Evolutionary conservation across 805 yeast genomes (phyloP).

Genomic region (Deakozyma indianensis): DNA sequence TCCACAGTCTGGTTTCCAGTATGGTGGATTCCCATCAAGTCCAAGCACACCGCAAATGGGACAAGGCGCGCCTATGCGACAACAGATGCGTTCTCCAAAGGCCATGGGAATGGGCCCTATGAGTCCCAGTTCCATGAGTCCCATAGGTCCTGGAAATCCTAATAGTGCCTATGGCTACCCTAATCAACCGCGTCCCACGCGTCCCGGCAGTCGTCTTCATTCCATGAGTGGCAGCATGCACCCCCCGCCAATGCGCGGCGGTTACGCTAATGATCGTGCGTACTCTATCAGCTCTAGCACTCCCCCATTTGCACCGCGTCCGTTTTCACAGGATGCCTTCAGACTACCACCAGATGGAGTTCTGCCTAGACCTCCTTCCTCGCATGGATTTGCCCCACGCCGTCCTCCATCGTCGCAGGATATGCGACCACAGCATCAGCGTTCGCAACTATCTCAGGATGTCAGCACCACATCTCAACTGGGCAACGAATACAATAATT

Average conservation of each 20-base stretch:
- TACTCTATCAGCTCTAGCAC: neutral
- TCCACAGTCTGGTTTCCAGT: neutral
- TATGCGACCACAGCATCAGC: neutral
- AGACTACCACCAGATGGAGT: no score
- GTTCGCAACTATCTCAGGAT: neutral
- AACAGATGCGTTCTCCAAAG: constrained; percentile 7
- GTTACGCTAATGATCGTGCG: neutral
- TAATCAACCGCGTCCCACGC: constrained; percentile 1
- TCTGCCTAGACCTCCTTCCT: neutral
- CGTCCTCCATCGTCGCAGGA: neutral
- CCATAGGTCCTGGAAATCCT: constrained; percentile 1
- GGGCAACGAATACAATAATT: no score
- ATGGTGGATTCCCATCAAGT: constrained; percentile 5
- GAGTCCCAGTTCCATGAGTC: constrained; percentile 9
- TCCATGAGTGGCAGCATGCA: neutral
- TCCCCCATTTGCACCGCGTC: neutral
- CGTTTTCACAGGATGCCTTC: neutral
- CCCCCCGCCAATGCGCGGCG: neutral
- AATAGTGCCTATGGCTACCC: neutral
- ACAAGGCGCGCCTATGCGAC: constrained; percentile 3
- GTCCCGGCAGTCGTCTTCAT: constrained; percentile 2
- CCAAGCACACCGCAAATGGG: constrained; percentile 4
- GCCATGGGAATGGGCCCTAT: constrained; percentile 10
- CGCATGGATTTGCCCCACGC: neutral
- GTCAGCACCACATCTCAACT: no score